Percentiles rank a stretch among this genome's conserved stretches.
These are phyloP conservation scores for Suillus weaverae DNA, from an alignment of 768 basidiomycete genomes.

Conservation along the genomic window DNA sequence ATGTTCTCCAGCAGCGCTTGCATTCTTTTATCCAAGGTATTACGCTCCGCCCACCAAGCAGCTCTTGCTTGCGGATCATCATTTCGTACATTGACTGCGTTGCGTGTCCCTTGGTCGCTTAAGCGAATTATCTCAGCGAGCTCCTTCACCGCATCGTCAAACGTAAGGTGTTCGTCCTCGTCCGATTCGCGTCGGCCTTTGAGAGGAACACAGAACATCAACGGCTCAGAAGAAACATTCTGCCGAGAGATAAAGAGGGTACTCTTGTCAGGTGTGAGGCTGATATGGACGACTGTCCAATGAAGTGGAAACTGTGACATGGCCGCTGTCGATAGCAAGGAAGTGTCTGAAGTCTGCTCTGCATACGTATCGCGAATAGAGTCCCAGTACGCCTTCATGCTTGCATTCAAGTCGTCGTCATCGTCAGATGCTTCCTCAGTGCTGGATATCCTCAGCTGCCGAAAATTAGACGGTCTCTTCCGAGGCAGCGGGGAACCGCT, in stretches of 20 bases:
- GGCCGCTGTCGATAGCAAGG: constrained; percentile 40
- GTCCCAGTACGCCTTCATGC: constrained; percentile 64
- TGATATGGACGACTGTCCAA: constrained; percentile 87
- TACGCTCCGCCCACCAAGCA: constrained; percentile 86
- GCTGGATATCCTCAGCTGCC: constrained; percentile 24
- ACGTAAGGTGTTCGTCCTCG: constrained; percentile 73
- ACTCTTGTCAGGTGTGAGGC: constrained; percentile 77
- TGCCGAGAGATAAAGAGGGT: constrained; percentile 85
- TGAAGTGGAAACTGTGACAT: constrained; percentile 57
- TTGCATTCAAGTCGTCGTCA: constrained; percentile 38
- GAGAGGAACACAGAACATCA: constrained; percentile 88
- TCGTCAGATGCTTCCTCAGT: constrained; percentile 23
- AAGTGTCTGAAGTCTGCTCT: constrained; percentile 40
- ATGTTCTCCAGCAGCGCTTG: constrained; percentile 76
- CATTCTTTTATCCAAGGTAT: constrained; percentile 74
- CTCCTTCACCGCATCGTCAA: constrained; percentile 71
- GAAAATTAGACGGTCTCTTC: constrained; percentile 15
- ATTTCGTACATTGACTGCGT: constrained; percentile 68
- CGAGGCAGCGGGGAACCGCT: constrained; percentile 40
- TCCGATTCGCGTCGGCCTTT: constrained; percentile 78
- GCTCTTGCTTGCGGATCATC: constrained; percentile 64
- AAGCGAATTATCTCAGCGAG: constrained; percentile 75
- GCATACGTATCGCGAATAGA: constrained; percentile 56
- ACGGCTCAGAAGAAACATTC: constrained; percentile 53
- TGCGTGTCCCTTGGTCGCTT: constrained; percentile 75